Base-by-base conservation (phyloP, 2,329 filamentous ascomycete genomes). In the Trichoderma koningiopsis region DNA sequence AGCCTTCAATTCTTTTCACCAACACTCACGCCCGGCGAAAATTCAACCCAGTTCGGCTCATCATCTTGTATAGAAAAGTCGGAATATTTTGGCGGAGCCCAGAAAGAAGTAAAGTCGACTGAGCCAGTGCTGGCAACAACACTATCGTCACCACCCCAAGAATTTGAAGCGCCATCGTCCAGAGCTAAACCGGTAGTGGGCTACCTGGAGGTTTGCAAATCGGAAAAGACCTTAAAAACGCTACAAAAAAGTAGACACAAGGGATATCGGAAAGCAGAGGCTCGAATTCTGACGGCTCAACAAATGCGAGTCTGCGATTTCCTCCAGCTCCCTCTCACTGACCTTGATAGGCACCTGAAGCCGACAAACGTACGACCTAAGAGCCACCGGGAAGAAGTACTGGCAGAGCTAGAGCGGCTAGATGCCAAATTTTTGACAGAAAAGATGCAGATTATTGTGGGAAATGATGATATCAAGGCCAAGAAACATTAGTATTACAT, bases 371-470 rank as follows among this genome's bases (percentile, higher is more conserved):
- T 7, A 2, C 47, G 68, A 8, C 16, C 53, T 8, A 69, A 72
- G 43, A 71, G 63, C 7, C 71, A 73, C 33, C 73, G 76, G 14
- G 64, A 75, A 58, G 67, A 74, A 16, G 71, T 79, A n/a, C 70
- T 79, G 11, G 71, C 72, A 33, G 72, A 77, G 40, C 72, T 79
- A 8, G 73, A 76, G 61, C 75, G 70, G 22, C 72, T 74, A 6
- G 76, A 77, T 4, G 70, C 70, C 4, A 77, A 75, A 33, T 79
- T 79, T 53, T 65, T 79, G 5, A 68, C 69, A 2, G 72, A 76
- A 24, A 37, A 31, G 6, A 49, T 43, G 31, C 16, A 59, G 10
- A 31, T 24, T 7, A 33, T 33, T 3, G 19, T 37, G 64, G 37
- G 58, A 11, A 59, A 37, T 33, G 31, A 47, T 35, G 16, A 37